Conservation (phyloP, 2,329 filamentous ascomycete genomes). For the Orbilia quercus region DNA sequence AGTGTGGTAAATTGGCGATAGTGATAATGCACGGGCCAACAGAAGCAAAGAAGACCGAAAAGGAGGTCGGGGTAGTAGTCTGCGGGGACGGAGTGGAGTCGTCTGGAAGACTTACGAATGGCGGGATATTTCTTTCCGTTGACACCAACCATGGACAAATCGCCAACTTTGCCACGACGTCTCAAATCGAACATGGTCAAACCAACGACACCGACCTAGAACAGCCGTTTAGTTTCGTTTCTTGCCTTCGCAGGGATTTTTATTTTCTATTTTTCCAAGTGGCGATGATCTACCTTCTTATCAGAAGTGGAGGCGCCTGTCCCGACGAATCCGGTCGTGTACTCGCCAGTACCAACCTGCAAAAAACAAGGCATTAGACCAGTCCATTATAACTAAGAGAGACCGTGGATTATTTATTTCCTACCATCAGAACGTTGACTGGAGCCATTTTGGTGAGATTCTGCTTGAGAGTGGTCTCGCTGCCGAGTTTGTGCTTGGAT, state of each 20-base stretch:
- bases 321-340: conserved; percentile 94
- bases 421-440: conserved; percentile 76
- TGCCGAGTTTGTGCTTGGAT: conserved; percentile 51
- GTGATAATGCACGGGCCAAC: conserved; percentile 21
- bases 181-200: conserved; percentile 89
- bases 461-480: conserved; percentile 56
- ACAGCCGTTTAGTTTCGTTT: conserved; percentile 30
- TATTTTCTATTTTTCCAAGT: conserved; percentile 5
- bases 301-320: conserved; percentile 84
- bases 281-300: conserved; percentile 73
- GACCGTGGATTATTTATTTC: conserved; percentile 23
- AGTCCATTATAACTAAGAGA: conserved; percentile 13
- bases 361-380: conserved; percentile 43
- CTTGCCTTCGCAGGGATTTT: conserved; percentile 22
- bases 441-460: conserved; percentile 64
- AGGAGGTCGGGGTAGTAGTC: conserved; percentile 13
- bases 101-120: conserved; percentile 73
- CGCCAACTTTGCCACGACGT: conserved; percentile 85
- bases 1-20: conserved; percentile 14
- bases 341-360: conserved; percentile 90
- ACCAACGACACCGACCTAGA: conserved; percentile 82
- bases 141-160: conserved; percentile 88
- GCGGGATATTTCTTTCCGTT: conserved; percentile 90
- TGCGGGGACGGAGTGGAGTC: conserved; percentile 3
- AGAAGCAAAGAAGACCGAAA: conserved; percentile 11